phyloP scores from a whole-genome alignment of 108 stramenopile species.

The Cyclotella cryptica region DNA sequence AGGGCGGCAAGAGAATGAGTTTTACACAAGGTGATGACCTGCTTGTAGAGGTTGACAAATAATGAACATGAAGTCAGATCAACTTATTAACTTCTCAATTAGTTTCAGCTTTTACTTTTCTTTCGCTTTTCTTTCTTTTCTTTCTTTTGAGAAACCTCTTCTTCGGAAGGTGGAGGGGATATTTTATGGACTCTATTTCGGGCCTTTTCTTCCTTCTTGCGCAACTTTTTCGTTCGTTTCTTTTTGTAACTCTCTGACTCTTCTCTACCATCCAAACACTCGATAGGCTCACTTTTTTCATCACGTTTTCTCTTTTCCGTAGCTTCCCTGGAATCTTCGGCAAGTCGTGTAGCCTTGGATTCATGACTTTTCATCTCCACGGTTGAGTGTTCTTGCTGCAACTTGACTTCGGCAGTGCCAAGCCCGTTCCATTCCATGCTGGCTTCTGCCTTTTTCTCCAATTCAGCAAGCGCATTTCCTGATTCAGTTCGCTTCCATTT shows the following conservation, averaged over 20 bases:
- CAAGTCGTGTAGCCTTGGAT: not conserved
- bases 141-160: conserved; percentile 1
- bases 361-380: not conserved
- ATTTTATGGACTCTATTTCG: conserved; percentile 20
- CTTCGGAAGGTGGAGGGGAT: conserved; percentile 23
- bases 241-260: conserved; percentile 45
- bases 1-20: conserved; percentile 55
- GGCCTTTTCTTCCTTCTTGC: conserved; percentile 50
- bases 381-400: conserved; percentile 18
- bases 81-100: not conserved
- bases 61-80: not conserved
- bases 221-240: conserved; percentile 48
- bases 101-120: conserved; percentile 26
- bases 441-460: conserved; percentile 58
- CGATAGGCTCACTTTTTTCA: not conserved
- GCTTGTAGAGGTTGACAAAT: conserved; percentile 16
- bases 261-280: conserved; percentile 13
- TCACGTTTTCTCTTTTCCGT: conserved; percentile 35
- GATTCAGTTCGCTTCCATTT: conserved; percentile 89
- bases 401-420: conserved; percentile 55
- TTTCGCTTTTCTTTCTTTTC: conserved; percentile 35
- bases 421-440: conserved; percentile 83
- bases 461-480: conserved; percentile 31
- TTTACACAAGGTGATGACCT: conserved; percentile 64
- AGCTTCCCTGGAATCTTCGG: not conserved